These are phyloP conservation scores for Xylaria sp. DNA, from an alignment of 2,329 filamentous ascomycete species.

Conservation along the genomic window DNA sequence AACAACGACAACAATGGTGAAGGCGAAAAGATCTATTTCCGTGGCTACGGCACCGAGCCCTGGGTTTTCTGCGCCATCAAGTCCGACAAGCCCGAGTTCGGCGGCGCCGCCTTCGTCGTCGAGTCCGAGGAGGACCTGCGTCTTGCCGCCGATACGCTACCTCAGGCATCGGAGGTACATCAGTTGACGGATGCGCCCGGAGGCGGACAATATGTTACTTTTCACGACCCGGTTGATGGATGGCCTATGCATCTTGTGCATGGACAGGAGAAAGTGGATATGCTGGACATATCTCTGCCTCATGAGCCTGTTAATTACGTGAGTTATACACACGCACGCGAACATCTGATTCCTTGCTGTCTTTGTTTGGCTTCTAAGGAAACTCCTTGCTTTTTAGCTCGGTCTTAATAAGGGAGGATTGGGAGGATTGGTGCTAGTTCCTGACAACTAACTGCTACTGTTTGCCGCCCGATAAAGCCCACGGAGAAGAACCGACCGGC, in stretches of 20 bases:
- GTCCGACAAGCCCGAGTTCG: slow-evolving; percentile 62
- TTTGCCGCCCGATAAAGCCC: slow-evolving; percentile 49
- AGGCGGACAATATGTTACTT: slow-evolving; percentile 63
- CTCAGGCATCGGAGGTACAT: slow-evolving; percentile 60
- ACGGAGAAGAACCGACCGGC: slow-evolving; percentile 60
- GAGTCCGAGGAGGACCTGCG: slow-evolving; percentile 66
- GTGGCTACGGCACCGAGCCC: slow-evolving; percentile 70
- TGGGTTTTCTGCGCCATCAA: slow-evolving; percentile 67
- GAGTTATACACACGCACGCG: slow-evolving; percentile 28
- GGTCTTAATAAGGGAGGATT: too few relatives aligned
- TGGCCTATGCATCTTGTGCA: slow-evolving; percentile 68
- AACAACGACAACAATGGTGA: not conserved
- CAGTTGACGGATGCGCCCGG: slow-evolving; percentile 63
- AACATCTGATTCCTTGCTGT: not conserved
- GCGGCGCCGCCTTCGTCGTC: slow-evolving; percentile 68
- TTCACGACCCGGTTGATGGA: slow-evolving; percentile 64
- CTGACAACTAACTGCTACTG: not conserved
- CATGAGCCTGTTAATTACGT: slow-evolving; percentile 60
- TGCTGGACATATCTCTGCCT: slow-evolving; percentile 53
- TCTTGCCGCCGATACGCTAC: slow-evolving; percentile 59
- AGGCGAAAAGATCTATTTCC: slow-evolving; percentile 64
- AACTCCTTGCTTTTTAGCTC: too few relatives aligned
- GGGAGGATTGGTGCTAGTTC: too few relatives aligned
- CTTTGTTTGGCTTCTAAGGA: not conserved
- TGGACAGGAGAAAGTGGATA: slow-evolving; percentile 59